A percentile compares a stretch with the other conserved stretches of the same genome.
Evolutionary conservation across 2,329 filamentous ascomycete genomes (phyloP).

Genomic region (Aspergillus jensenii): DNA sequence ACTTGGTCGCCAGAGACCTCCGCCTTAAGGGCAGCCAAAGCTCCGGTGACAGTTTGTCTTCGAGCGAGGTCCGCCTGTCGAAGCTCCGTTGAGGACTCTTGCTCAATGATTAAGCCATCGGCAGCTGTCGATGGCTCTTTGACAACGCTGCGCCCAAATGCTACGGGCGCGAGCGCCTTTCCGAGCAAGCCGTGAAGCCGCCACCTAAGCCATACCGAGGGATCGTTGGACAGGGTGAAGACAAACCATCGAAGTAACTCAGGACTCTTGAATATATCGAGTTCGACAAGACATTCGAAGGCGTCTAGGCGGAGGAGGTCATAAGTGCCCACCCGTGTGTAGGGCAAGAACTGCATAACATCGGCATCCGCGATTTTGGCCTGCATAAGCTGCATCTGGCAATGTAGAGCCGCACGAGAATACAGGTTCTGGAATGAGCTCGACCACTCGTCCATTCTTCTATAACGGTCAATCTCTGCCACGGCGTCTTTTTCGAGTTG

Average conservation of each 20-base stretch:
- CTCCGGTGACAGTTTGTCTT: conserved; percentile 58
- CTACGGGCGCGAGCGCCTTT: conserved; percentile 57
- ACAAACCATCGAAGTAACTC: conserved; percentile 58
- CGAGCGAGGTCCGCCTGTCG: conserved; percentile 56
- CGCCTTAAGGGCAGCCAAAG: conserved; percentile 55
- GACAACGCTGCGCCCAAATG: conserved; percentile 52
- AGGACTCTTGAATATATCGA: conserved; percentile 53
- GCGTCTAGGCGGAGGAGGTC: conserved; percentile 61
- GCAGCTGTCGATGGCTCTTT: conserved; percentile 31
- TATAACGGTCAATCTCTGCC: conserved; percentile 62
- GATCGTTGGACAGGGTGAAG: conserved; percentile 56
- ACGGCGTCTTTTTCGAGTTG: conserved; percentile 58
- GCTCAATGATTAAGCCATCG: conserved; percentile 57
- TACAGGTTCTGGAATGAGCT: conserved; percentile 66
- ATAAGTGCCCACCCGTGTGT: conserved; percentile 59
- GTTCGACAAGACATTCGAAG: conserved; percentile 57
- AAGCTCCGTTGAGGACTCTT: conserved; percentile 51
- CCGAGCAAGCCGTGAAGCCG: conserved; percentile 55
- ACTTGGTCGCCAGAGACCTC: conserved; percentile 51
- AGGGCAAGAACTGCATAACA: conserved; percentile 59
- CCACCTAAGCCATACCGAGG: conserved; percentile 58
- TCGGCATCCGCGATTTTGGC: conserved; percentile 54
- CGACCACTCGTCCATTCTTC: conserved; percentile 67
- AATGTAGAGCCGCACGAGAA: conserved; percentile 61
- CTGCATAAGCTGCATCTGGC: conserved; percentile 56